Conservation (phyloP, 176 grass and related monocot genomes). For the Zea luxurians region DNA sequence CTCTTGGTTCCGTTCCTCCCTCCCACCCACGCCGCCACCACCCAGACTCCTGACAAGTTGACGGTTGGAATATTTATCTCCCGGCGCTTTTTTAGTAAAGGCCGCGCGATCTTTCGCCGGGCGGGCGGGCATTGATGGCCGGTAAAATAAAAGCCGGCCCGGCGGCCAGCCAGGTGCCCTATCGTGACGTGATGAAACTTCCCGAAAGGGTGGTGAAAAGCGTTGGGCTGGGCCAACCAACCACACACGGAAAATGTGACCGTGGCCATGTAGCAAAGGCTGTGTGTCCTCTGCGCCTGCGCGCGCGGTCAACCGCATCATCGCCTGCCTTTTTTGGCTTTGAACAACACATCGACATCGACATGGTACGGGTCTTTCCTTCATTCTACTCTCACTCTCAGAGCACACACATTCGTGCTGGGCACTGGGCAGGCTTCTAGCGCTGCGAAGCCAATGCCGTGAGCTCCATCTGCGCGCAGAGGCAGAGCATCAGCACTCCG, state of each 20-base stretch:
- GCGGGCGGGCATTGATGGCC: constrained; percentile 22
- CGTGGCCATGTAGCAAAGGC: too few relatives aligned
- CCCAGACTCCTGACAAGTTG: constrained; percentile 19
- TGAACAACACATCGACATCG: too few relatives aligned
- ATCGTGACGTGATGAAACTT: constrained; percentile 33
- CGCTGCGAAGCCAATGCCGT: background rate
- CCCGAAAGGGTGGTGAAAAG: constrained; percentile 45
- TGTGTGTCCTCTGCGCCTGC: too few relatives aligned
- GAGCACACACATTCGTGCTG: too few relatives aligned
- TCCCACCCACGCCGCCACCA: too few relatives aligned
- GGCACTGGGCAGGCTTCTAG: too few relatives aligned
- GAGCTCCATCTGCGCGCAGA: background rate
- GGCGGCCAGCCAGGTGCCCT: constrained; percentile 30
- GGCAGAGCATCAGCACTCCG: background rate
- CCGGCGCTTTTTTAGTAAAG: constrained; percentile 24
- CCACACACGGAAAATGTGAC: constrained; percentile 15
- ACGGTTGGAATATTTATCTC: constrained; percentile 55
- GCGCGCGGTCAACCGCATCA: too few relatives aligned
- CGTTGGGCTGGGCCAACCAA: background rate
- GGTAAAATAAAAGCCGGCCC: constrained; percentile 1
- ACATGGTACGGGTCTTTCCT: too few relatives aligned
- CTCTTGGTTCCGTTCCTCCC: too few relatives aligned
- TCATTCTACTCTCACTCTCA: too few relatives aligned
- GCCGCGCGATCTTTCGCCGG: constrained; percentile 1
- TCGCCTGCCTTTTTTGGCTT: too few relatives aligned